Base-by-base conservation (phyloP, 768 basidiomycete species). In the Kwoniella mangroviensis region DNA sequence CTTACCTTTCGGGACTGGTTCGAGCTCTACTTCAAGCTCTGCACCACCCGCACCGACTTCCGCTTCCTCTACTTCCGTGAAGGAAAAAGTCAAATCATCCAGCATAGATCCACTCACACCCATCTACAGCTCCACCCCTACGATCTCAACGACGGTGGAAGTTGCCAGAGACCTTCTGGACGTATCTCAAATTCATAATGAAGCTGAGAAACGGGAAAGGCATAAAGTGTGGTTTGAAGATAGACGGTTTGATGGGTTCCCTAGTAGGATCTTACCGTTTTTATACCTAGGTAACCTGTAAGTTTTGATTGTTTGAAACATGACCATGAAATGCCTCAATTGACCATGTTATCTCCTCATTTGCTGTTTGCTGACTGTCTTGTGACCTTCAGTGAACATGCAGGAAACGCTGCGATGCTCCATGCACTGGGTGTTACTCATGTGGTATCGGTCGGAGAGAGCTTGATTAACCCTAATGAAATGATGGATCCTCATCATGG, bases 401-500 rank as follows among this genome's bases (percentile, higher is more conserved):
- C 96, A 0, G 86, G 90, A 28, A 98, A 98, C 83, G 94, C 90
- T 63, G 92, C 92, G 78, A 97, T 98, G 94, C 89, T 98, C 2
- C 92, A 94, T 76, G 93, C 93, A 3, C 88, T 98, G 17, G 94
- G 94, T 26, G 95, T 98, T 77, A 96, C 94, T 2, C 95, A 98
- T 80, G 94, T 98, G 72, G 94, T 98, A 34, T 94, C 92, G 10
- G 94, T 98, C 2, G 96, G 96, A 59, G 96, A 98, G 85, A 94
- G 93, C 70, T 92, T 95, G 12, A 88, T 97, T 24, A 69, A 61
- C 34, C 58, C 58, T 11, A 60, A 60, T 60, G 58, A 60, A 12
- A 60, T 60, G 58, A 57, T 54, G 85, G 88, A 74, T 84, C 86
- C 75, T 1, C 65, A 68, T 71, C 70, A 73, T 62, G 68, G 69